Evolutionary conservation across 2,329 filamentous ascomycete species (phyloP).

Genomic region (Sordariomycetes sp.): DNA sequence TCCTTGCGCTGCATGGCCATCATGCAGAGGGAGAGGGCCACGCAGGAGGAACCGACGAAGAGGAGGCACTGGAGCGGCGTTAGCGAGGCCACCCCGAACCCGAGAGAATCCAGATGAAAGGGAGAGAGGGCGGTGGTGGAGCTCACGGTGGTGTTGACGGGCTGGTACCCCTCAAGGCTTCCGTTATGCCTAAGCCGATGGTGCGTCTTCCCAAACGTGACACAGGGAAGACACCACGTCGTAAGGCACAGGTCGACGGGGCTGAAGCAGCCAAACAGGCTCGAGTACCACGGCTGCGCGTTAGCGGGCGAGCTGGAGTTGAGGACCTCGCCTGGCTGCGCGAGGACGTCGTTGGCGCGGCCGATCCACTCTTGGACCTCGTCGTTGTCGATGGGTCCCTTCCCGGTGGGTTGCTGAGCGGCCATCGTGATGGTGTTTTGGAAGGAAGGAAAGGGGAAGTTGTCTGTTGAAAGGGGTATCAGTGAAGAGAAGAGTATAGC

Average conservation of each 20-base stretch:
- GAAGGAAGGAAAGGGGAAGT: not conserved
- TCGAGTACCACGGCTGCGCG: conserved; percentile 22
- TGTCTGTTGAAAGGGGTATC: not conserved
- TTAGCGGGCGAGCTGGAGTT: conserved; percentile 24
- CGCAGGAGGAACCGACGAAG: conserved; percentile 24
- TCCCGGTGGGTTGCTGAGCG: not conserved
- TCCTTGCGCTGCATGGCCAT: conserved; percentile 29
- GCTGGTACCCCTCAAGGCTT: conserved; percentile 27
- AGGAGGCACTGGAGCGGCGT: conserved; percentile 22
- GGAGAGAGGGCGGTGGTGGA: not conserved
- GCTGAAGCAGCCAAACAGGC: conserved; percentile 27
- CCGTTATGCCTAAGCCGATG: conserved; percentile 27
- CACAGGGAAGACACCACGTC: conserved; percentile 29
- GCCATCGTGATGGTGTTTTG: not conserved
- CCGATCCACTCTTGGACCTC: conserved; percentile 30
- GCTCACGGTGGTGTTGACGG: conserved; percentile 31
- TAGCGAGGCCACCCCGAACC: not conserved
- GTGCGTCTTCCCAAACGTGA: conserved; percentile 18
- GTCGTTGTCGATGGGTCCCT: conserved; percentile 12
- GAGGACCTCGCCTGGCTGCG: conserved; percentile 25
- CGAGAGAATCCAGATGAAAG: not conserved
- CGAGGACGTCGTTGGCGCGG: conserved; percentile 27
- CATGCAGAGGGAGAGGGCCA: conserved; percentile 26
- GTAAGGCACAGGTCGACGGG: conserved; percentile 30
- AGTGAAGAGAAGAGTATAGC: not conserved